Conservation (phyloP, 106 monocot genomes). For the Narthecium ossifragum region DNA sequence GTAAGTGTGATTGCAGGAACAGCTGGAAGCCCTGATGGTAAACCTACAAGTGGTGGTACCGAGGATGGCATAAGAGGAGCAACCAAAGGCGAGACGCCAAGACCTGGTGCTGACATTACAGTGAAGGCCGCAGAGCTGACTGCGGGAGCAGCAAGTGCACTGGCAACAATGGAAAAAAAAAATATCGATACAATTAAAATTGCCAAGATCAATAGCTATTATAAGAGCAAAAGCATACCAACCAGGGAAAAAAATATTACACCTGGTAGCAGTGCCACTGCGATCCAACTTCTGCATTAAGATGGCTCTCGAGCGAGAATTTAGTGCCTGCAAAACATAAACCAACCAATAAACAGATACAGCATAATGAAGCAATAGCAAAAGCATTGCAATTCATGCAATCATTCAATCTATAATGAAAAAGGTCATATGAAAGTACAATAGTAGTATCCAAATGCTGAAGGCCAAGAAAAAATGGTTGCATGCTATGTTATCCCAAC, state of each 20-base stretch:
- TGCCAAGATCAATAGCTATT: neutral
- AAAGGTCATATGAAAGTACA: too few relatives aligned
- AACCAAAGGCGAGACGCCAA: conserved; percentile 33
- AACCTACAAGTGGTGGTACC: conserved; percentile 17
- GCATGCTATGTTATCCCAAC: neutral
- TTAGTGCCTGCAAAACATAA: conserved; percentile 20
- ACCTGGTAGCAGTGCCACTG: conserved; percentile 36
- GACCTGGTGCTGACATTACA: conserved; percentile 34
- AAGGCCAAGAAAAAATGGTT: too few relatives aligned
- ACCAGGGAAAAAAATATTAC: neutral
- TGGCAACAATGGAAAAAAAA: neutral
- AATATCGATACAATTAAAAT: neutral
- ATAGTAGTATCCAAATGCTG: too few relatives aligned
- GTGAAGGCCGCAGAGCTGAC: conserved; percentile 14
- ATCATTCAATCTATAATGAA: too few relatives aligned
- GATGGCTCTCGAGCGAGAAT: conserved; percentile 38
- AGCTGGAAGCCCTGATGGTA: conserved; percentile 14
- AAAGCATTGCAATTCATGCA: too few relatives aligned
- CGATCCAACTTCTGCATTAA: conserved; percentile 52
- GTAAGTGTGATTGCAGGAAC: conserved; percentile 8
- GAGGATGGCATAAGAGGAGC: conserved; percentile 25
- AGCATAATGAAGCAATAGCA: neutral
- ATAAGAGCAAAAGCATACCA: neutral
- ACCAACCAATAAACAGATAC: neutral
- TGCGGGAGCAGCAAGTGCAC: conserved; percentile 16